Conservation (phyloP, 495 filamentous ascomycete species). For the Trichoderma gamsii region DNA sequence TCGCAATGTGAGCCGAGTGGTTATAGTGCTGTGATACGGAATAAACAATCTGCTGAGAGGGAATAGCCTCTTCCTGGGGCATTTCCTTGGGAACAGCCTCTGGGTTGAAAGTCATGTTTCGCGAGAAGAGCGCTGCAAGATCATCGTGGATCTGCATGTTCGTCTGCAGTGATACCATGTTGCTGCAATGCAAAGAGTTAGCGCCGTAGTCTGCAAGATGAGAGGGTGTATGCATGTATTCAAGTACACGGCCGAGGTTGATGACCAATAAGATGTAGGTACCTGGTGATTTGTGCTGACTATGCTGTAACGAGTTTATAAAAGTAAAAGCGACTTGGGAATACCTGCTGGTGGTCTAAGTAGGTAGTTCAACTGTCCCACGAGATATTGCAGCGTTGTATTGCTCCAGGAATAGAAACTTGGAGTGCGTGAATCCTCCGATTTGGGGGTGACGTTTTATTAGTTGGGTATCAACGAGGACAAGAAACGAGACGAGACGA, state of each 20-base stretch:
- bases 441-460: background rate
- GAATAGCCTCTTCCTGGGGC: slow-evolving; percentile 12
- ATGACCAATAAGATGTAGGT: background rate
- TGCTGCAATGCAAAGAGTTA: slow-evolving; percentile 5
- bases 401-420: background rate
- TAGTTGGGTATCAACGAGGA: slow-evolving; percentile 6
- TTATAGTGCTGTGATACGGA: slow-evolving; percentile 71
- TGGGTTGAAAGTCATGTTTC: slow-evolving; percentile 53
- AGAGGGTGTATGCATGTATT: slow-evolving; percentile 1
- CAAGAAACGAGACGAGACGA: background rate
- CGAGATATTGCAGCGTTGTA: background rate
- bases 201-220: background rate
- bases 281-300: background rate
- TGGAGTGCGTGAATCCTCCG: background rate
- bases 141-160: slow-evolving; percentile 56
- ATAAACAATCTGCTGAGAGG: slow-evolving; percentile 45
- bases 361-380: background rate
- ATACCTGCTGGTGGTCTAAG: background rate
- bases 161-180: slow-evolving; percentile 33
- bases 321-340: background rate
- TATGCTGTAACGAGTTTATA: background rate
- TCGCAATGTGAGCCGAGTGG: slow-evolving; percentile 56
- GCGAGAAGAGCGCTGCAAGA: slow-evolving; percentile 59
- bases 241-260: background rate
- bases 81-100: slow-evolving; percentile 23